Base-by-base conservation (phyloP, 192 early-diverging fungal genomes). In the Backusella liffmaniae region DNA sequence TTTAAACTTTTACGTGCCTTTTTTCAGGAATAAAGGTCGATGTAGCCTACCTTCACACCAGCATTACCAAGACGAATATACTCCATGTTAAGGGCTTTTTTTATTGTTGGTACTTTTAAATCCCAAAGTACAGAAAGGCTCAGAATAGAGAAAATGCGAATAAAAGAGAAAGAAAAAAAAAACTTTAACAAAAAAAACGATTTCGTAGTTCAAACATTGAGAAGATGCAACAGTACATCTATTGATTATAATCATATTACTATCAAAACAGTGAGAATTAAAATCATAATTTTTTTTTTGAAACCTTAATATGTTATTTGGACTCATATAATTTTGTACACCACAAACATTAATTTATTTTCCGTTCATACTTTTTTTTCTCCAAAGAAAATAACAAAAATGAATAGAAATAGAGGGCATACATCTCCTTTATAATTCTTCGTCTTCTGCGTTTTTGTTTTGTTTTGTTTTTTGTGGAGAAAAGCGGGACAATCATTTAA, bases 11-110 rank as follows among this genome's bases (percentile, higher is more conserved):
- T 62, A 26, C 56, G 26, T 23, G 21, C 3, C 12, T 62, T 62
- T 30, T 13, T 32, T 32, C 32, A 15, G 26, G 15, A 32, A 29
- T 29, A 34, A 68, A n/a, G 36, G 32, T 3, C 36, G 0, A 3
- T 10, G 35, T 7, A 37, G 35, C n/a, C 16, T 69, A 69, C 67
- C n/a, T 41, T 36, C 67, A 69, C 42, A 23, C 67, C 67, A 1
- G 71, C 35, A 7, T 73, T 73, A 6, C 71, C 71, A 4, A 73
- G 44, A n/a, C 71, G 18, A 73, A 35, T 16, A 42, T 73, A 73
- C 29, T 73, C 26, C 71, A 73, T 73, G 1, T 73, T 35, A 1
- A 18, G 1, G 5, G 8, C 8, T 9, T 8, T n/a, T 69, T 62
- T 62, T 3, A 29, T 62, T 8, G 56, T 3, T 62, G 23, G 3